phyloP scores from a whole-genome alignment of 305 asterid genomes.

The Lippia alba region DNA sequence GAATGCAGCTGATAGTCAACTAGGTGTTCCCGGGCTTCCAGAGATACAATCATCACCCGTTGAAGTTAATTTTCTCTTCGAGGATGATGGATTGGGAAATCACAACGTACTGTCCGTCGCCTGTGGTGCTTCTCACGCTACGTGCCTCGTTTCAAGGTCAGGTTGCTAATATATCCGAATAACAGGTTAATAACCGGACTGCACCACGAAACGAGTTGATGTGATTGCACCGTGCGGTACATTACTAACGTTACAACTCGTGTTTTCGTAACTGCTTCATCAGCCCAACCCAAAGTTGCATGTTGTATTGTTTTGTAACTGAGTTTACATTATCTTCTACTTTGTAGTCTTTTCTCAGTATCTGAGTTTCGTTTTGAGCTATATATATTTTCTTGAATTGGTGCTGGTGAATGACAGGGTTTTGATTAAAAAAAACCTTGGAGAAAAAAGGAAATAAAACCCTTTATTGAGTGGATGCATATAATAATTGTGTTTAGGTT shows the following conservation, averaged over 20 bases:
- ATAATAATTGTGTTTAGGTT: neutral
- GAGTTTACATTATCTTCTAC: neutral
- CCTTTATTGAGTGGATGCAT: neutral
- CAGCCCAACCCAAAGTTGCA: neutral
- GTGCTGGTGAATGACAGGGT: neutral
- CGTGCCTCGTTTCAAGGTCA: slow-evolving; percentile 78
- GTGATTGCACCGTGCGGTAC: too few species aligned
- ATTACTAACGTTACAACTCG: neutral
- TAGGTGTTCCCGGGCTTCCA: slow-evolving; percentile 87
- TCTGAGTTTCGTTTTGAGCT: too few species aligned
- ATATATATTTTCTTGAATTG: too few species aligned
- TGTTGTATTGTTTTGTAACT: slow-evolving; percentile 3
- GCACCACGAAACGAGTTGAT: neutral
- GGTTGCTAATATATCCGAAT: slow-evolving; percentile 32
- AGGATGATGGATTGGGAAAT: slow-evolving; percentile 67
- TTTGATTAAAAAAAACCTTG: neutral
- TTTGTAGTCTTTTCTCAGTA: slow-evolving; percentile 2
- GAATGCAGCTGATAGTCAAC: slow-evolving; percentile 76
- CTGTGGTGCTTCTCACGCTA: slow-evolving; percentile 90
- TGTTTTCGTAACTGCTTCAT: slow-evolving; percentile 12
- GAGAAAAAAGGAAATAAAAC: neutral
- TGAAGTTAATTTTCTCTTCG: slow-evolving; percentile 80
- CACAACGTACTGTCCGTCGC: slow-evolving; percentile 69
- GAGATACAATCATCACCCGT: slow-evolving; percentile 77
- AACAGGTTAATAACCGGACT: neutral